phyloP scores from a whole-genome alignment of 768 basidiomycete genomes.

The Termitomyces sp. region DNA sequence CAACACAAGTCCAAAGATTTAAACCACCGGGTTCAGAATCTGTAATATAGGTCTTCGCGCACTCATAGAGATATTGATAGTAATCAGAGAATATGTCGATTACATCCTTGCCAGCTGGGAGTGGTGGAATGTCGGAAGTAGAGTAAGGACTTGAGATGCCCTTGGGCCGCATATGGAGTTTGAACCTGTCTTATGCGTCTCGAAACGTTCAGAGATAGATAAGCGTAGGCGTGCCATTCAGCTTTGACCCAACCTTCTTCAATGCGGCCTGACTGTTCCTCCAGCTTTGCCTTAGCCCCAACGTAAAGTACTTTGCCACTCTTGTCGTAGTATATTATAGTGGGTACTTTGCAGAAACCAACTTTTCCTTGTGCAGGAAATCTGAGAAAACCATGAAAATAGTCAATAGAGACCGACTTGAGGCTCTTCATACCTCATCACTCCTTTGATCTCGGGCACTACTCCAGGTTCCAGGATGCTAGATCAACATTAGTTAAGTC shows the following conservation, averaged over 20 bases:
- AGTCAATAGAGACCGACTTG: neutral
- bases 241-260: constrained; percentile 45
- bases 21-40: neutral
- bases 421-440: constrained; percentile 27
- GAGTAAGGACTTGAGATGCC: neutral
- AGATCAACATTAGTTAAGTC: neutral
- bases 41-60: neutral
- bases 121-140: neutral
- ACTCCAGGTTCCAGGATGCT: constrained; percentile 36
- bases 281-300: constrained; percentile 38
- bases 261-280: constrained; percentile 26
- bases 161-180: neutral
- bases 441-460: constrained; percentile 37
- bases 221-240: constrained; percentile 34
- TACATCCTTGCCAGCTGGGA: neutral
- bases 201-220: neutral
- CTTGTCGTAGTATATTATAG: constrained; percentile 42
- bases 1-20: neutral
- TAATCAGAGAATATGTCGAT: neutral
- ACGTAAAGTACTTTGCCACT: constrained; percentile 30
- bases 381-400: constrained; percentile 19
- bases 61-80: neutral
- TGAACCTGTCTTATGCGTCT: neutral
- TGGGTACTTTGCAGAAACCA: constrained; percentile 46
- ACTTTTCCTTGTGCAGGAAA: constrained; percentile 44